phyloP scores from a whole-genome alignment of 176 grass and related monocot species.

The Neostapfia colusana region DNA sequence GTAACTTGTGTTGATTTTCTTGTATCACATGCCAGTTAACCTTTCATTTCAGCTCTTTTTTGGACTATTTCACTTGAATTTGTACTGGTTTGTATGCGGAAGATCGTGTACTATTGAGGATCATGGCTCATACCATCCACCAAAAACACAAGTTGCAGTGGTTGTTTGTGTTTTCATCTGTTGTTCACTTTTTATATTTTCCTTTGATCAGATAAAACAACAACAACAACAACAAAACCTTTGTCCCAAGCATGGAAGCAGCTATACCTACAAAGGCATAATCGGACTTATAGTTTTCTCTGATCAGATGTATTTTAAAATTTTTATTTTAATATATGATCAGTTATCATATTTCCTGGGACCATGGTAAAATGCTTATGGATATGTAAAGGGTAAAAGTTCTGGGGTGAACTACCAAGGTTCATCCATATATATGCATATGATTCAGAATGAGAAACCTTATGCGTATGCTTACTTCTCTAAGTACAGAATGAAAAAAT shows the following conservation, averaged over 20 bases:
- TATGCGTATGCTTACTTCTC: background rate
- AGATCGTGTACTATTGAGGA: background rate
- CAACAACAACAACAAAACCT: too few species aligned
- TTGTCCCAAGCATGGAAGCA: too few species aligned
- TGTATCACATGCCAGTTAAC: slow-evolving; percentile 15
- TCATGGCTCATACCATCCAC: background rate
- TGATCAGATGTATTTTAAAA: too few species aligned
- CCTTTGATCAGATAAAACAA: too few species aligned
- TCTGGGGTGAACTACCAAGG: background rate
- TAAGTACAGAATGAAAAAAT: background rate
- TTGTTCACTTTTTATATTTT: background rate
- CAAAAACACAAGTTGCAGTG: background rate
- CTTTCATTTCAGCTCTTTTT: background rate
- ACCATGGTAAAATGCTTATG: background rate
- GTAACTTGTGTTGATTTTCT: background rate
- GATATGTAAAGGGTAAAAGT: background rate
- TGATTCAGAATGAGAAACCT: background rate
- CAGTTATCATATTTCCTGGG: background rate
- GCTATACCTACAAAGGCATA: too few species aligned
- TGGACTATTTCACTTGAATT: background rate
- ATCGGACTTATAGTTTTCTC: too few species aligned
- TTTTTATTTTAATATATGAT: background rate
- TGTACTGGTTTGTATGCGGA: background rate
- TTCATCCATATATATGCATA: background rate
- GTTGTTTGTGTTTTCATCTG: background rate